Base-by-base conservation (phyloP, 1,139 yeast species). In the Zygosaccharomyces sapae region DNA sequence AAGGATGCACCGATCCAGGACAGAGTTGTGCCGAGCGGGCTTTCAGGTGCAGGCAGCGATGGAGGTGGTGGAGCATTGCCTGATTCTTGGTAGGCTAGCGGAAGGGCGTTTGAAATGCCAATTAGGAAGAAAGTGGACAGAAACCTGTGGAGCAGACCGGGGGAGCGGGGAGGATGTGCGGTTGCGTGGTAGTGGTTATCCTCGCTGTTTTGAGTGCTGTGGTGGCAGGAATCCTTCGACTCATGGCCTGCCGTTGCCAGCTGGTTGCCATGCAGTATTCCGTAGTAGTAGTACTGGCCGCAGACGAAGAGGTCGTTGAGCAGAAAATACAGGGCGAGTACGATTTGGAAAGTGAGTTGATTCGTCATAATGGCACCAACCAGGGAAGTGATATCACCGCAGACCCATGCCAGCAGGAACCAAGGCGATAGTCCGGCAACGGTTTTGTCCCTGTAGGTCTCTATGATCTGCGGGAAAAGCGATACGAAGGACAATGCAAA, bases 341-440 rank as follows among this genome's bases (percentile, higher is more conserved):
- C 70, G 2, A 85, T 71, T 64, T 90, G 97, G 66, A 92, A 90
- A 47, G 77, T 73, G 58, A 92, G 70, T 52, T 85, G 95, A 33
- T 79, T 75, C 18, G 94, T 90, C 47, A 89, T 63, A 12, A 88
- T 58, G 57, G 97, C 89, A 38, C 97, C 95, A 6, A 83, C 63
- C 47, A 90, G 75, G 51, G 92, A 86, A 9, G 92, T 73, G 22
- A 85, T 73, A 63, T 92, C 98, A 3, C 97, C 98, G 53, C 80
- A 62, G 52, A 87, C 76, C 96, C 97, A 89, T 47, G 85, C 79
- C 16, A 77, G 53, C 4, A 92, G 72, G 58, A 90, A 88, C 7
- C 76, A 74, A n/a, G 85, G 78, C 5, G 96, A 85, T 27, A 92
- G 73, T 1, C 97, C 97, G 34, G 83, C 95, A 1, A 94, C 95